Conservation (phyloP, 2,329 filamentous ascomycete genomes). For the Claviceps sp. region DNA sequence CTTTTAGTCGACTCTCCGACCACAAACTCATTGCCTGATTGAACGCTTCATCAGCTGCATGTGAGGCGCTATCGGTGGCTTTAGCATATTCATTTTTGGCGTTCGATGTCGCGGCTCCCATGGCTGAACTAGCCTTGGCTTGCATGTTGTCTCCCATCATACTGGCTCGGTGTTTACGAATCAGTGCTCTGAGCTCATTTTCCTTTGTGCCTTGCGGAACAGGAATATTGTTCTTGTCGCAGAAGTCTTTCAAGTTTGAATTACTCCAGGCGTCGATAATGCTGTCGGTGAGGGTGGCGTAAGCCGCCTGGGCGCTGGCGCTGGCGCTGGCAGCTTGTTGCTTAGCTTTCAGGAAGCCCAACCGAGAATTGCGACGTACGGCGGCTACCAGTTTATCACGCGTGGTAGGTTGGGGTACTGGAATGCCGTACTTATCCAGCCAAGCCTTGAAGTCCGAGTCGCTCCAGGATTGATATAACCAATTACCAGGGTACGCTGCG, state of each 20-base stretch:
- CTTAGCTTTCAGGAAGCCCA: constrained; percentile 58
- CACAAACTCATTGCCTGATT: constrained; percentile 47
- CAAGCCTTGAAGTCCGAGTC: constrained; percentile 90
- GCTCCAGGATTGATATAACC: constrained; percentile 84
- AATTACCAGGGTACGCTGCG: constrained; percentile 79
- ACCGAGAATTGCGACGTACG: constrained; percentile 79
- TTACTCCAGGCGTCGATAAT: constrained; percentile 87
- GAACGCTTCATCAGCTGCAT: constrained; percentile 54
- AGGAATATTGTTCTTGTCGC: constrained; percentile 73
- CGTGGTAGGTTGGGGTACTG: constrained; percentile 67
- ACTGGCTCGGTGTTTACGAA: constrained; percentile 72
- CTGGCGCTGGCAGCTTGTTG: constrained; percentile 46
- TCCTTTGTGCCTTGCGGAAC: constrained; percentile 85
- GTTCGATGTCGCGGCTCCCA: constrained; percentile 59
- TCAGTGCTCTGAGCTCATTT: constrained; percentile 80
- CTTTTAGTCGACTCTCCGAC: constrained; percentile 67
- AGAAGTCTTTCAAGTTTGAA: constrained; percentile 77
- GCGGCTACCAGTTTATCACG: constrained; percentile 81
- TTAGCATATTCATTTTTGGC: constrained; percentile 65
- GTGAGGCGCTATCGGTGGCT: constrained; percentile 55
- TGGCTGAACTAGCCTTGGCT: constrained; percentile 44
- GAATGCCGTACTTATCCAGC: constrained; percentile 79
- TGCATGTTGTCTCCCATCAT: constrained; percentile 53
- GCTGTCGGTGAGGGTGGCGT: constrained; percentile 65
- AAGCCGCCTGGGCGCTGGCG: constrained; percentile 54